phyloP scores from a whole-genome alignment of 2,329 filamentous ascomycete species.

The Emericellopsis atlantica region DNA sequence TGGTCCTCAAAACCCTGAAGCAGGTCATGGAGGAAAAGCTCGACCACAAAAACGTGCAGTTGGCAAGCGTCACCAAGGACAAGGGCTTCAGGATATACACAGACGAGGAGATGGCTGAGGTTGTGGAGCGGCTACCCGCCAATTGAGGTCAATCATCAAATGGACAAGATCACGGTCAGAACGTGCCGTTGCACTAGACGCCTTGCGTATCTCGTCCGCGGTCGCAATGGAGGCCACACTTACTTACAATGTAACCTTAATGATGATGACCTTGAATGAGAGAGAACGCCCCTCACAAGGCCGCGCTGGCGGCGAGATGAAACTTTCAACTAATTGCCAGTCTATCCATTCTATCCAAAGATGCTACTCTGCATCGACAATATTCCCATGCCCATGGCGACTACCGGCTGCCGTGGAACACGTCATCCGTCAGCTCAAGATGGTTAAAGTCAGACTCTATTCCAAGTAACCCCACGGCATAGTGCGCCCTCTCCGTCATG shows the following conservation, averaged over 20 bases:
- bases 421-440: constrained; percentile 2
- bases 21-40: constrained; percentile 99
- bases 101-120: constrained; percentile 90
- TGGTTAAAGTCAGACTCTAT: constrained; percentile 52
- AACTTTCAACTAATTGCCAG: no score
- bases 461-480: constrained; percentile 66
- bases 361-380: no score
- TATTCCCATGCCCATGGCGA: no score
- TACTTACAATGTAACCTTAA: no score
- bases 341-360: no score
- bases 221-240: no score
- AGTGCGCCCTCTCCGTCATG: constrained; percentile 51
- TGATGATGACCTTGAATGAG: no score
- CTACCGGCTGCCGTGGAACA: constrained; percentile 1
- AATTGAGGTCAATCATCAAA: constrained; percentile 28
- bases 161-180: no score
- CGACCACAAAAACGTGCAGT: constrained; percentile 95
- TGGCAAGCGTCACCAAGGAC: constrained; percentile 95
- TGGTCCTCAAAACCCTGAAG: constrained; percentile 95
- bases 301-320: no score
- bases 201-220: no score
- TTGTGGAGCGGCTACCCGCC: constrained; percentile 70
- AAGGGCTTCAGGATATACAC: constrained; percentile 98
- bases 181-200: no score
- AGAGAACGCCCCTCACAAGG: no score